phyloP scores from a whole-genome alignment of 2,329 filamentous ascomycete genomes.

The Westerdykella aurantiaca region DNA sequence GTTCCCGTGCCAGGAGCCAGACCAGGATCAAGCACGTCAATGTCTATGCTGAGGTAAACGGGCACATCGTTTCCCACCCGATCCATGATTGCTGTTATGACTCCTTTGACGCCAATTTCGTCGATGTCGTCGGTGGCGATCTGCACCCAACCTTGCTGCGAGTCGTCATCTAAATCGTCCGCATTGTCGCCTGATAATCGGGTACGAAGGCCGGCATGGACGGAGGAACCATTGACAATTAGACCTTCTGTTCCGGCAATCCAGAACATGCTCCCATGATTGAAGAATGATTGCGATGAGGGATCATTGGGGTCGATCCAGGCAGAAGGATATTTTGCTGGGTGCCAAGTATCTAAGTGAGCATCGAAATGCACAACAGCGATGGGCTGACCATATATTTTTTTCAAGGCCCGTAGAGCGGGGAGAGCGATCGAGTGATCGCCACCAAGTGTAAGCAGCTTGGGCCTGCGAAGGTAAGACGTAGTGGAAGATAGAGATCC shows the following conservation, averaged over 20 bases:
- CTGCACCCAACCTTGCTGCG: conserved; percentile 68
- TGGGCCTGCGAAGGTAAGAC: conserved; percentile 41
- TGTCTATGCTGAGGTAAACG: conserved; percentile 76
- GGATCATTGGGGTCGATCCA: conserved; percentile 55
- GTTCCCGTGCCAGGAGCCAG: conserved; percentile 76
- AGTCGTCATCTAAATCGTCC: conserved; percentile 67
- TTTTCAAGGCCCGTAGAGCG: conserved; percentile 45
- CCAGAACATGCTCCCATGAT: conserved; percentile 90
- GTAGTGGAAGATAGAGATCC: conserved; percentile 27
- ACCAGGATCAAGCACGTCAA: conserved; percentile 73
- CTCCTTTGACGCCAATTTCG: conserved; percentile 65
- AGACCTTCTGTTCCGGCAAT: conserved; percentile 75
- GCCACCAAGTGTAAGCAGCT: conserved; percentile 46
- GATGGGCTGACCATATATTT: conserved; percentile 49
- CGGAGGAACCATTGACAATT: conserved; percentile 65
- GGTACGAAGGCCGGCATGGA: conserved; percentile 79
- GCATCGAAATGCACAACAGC: too few species aligned
- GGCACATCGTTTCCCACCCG: conserved; percentile 68
- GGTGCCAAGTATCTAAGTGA: conserved; percentile 74
- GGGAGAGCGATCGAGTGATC: conserved; percentile 49
- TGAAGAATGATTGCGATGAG: conserved; percentile 67
- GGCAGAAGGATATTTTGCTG: conserved; percentile 68
- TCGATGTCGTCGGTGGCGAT: conserved; percentile 85
- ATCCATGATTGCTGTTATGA: conserved; percentile 64
- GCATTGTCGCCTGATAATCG: conserved; percentile 60